phyloP scores from a whole-genome alignment of 2,329 filamentous ascomycete species.

The Hypoxylon sp. region DNA sequence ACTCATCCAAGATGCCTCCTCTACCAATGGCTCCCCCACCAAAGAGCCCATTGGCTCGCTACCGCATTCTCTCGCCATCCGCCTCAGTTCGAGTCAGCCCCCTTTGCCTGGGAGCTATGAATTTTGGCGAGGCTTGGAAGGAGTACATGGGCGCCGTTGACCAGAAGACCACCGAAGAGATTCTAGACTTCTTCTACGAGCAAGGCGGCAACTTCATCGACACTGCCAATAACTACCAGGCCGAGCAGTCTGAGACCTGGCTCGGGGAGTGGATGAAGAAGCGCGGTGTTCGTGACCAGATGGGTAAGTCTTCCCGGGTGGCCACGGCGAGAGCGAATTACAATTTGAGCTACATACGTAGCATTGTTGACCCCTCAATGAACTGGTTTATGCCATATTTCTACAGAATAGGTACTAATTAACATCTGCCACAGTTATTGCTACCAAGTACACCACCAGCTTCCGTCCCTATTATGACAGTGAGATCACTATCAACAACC shows the following conservation, averaged over 20 bases:
- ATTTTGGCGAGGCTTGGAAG: slow-evolving; percentile 70
- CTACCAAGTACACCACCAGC: slow-evolving; percentile 77
- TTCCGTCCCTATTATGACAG: slow-evolving; percentile 61
- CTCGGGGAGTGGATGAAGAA: slow-evolving; percentile 80
- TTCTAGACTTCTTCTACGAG: slow-evolving; percentile 76
- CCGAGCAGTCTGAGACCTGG: slow-evolving; percentile 73
- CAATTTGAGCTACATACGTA: neutral
- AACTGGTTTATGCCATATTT: neutral
- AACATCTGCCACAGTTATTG: slow-evolving; percentile 65
- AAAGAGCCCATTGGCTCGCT: slow-evolving; percentile 73
- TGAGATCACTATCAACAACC: slow-evolving; percentile 66
- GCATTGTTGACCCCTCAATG: neutral
- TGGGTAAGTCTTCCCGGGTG: slow-evolving; percentile 61
- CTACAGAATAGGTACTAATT: slow-evolving; percentile 22
- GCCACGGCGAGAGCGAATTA: neutral
- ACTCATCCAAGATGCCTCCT: slow-evolving; percentile 25
- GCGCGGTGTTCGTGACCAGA: slow-evolving; percentile 74
- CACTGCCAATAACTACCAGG: slow-evolving; percentile 78
- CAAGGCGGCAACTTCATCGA: slow-evolving; percentile 81
- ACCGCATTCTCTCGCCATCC: slow-evolving; percentile 75
- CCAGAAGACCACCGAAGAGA: slow-evolving; percentile 72
- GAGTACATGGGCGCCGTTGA: slow-evolving; percentile 74
- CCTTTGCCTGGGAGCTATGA: slow-evolving; percentile 73
- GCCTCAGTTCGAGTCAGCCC: slow-evolving; percentile 78
- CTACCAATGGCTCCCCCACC: slow-evolving; percentile 58